phyloP scores from a whole-genome alignment of 345 rosid species.

The Durio zibethinus region DNA sequence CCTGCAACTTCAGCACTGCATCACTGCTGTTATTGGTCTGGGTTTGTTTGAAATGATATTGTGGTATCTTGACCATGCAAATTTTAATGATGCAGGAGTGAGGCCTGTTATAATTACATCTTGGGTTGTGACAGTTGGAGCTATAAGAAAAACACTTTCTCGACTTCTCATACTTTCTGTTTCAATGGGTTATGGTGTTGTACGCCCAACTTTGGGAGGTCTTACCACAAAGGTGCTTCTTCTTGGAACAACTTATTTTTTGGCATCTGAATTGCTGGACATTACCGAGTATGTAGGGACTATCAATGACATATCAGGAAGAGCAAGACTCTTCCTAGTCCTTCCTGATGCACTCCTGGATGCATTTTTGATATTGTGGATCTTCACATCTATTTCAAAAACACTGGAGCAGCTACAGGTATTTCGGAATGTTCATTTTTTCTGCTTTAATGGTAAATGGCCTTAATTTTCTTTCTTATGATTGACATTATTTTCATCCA shows the following conservation, averaged over 20 bases:
- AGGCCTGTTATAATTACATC: conserved; percentile 78
- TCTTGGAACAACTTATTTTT: conserved; percentile 76
- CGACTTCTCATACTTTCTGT: conserved; percentile 76
- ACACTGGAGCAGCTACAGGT: conserved; percentile 92
- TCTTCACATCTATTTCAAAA: conserved; percentile 77
- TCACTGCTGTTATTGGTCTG: conserved; percentile 63
- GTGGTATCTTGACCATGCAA: conserved; percentile 83
- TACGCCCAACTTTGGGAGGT: conserved; percentile 93
- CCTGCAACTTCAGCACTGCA: conserved; percentile 90
- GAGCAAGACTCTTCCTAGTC: conserved; percentile 76
- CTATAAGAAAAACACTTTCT: conserved; percentile 67
- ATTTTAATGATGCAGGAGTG: conserved; percentile 70
- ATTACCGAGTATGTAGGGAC: conserved; percentile 85
- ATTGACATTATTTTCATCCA: conserved; percentile 22
- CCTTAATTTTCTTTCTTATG: not conserved
- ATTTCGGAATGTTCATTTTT: not conserved
- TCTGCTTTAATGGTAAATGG: not conserved
- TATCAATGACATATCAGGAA: conserved; percentile 83
- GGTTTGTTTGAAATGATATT: conserved; percentile 90
- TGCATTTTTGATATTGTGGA: conserved; percentile 93
- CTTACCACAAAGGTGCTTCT: conserved; percentile 92
- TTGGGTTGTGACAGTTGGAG: conserved; percentile 92
- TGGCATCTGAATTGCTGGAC: conserved; percentile 87
- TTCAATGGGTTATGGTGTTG: conserved; percentile 98
- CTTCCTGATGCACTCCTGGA: conserved; percentile 92